phyloP scores from a whole-genome alignment of 176 grass and related monocot genomes.

The Hyparrhenia diplandra region DNA sequence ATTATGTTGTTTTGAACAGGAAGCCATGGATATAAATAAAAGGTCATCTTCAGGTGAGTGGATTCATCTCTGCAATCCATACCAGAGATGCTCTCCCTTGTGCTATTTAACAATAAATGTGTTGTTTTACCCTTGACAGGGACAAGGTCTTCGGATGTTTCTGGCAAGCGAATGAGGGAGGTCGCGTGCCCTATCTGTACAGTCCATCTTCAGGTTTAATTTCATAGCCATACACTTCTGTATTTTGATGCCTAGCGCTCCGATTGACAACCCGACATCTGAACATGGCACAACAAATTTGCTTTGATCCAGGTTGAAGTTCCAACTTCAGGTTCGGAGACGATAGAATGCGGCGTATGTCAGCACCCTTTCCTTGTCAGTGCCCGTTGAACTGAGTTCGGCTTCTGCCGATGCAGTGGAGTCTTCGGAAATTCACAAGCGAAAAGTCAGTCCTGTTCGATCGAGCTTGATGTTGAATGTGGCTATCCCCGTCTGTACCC shows the following conservation, averaged over 20 bases:
- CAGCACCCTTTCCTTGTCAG: conserved; percentile 98
- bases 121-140: conserved; percentile 32
- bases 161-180: conserved; percentile 76
- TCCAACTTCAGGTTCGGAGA: conserved; percentile 78
- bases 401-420: background rate
- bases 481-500: background rate
- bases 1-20: conserved; percentile 46
- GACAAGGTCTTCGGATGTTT: conserved; percentile 47
- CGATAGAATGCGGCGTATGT: conserved; percentile 89
- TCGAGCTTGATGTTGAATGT: background rate
- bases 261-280: background rate
- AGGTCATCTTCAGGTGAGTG: conserved; percentile 77
- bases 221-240: background rate
- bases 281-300: background rate
- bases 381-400: conserved; percentile 39
- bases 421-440: background rate
- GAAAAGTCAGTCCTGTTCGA: background rate
- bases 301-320: conserved; percentile 63
- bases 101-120: background rate
- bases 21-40: conserved; percentile 95
- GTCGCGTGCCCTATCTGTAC: conserved; percentile 94
- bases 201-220: conserved; percentile 76
- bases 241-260: background rate
- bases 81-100: background rate
- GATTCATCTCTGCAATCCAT: background rate